A percentile compares a stretch with the other conserved stretches of the same genome.
These are phyloP conservation scores for Paraurostyla sp. DNA, from an alignment of 73 alveolate species.

Conservation along the genomic window DNA sequence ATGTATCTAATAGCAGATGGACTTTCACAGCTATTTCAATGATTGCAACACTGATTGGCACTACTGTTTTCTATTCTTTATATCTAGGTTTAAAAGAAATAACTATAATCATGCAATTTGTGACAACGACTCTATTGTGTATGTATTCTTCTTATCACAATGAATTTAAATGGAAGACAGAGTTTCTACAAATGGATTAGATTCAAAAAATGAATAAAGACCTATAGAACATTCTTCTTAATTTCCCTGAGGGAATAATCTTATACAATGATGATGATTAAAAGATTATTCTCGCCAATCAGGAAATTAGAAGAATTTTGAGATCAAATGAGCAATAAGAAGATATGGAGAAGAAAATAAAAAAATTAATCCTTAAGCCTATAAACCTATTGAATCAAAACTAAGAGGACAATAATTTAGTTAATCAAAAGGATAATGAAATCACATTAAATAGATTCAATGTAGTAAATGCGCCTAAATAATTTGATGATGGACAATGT, in stretches of 20 bases:
- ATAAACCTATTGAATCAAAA: not conserved
- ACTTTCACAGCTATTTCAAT: not conserved
- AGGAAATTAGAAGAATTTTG: not conserved
- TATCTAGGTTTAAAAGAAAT: not conserved
- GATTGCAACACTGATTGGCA: not conserved
- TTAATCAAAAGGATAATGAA: no score
- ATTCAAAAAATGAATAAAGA: constrained; percentile 11
- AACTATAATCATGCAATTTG: not conserved
- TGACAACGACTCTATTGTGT: not conserved
- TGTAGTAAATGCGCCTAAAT: not conserved
- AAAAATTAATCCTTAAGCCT: not conserved
- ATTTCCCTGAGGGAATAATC: constrained; percentile 11
- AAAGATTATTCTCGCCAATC: not conserved
- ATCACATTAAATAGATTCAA: no score
- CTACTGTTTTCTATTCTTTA: not conserved
- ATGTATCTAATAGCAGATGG: not conserved
- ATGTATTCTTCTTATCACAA: constrained; percentile 1
- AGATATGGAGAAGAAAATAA: not conserved
- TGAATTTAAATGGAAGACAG: not conserved
- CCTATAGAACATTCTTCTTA: not conserved
- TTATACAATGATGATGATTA: not conserved
- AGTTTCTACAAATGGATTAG: not conserved
- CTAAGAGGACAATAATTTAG: no score
- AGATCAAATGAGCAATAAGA: not conserved
- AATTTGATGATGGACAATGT: not conserved